Evolutionary conservation across 192 early-diverging fungal species (phyloP).

Genomic region (Linnemannia elongata): DNA sequence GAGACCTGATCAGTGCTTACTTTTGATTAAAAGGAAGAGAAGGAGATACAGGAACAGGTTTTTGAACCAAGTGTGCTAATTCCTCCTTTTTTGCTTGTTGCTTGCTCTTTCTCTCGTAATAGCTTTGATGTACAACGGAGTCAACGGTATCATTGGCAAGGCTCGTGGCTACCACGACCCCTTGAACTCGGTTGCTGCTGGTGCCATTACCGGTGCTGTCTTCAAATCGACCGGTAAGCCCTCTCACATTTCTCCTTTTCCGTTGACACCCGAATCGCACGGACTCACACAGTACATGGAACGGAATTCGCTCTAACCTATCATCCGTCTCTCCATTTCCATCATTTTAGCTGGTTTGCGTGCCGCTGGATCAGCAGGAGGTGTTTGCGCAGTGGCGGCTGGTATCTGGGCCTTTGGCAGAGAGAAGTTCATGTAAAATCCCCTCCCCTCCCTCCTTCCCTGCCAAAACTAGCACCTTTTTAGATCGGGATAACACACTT

Average conservation of each 20-base stretch:
- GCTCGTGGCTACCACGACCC: slow-evolving; percentile 74
- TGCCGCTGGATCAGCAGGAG: slow-evolving; percentile 65
- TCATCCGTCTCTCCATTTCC: neutral
- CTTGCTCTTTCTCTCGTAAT: slow-evolving; percentile 10
- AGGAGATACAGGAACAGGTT: neutral
- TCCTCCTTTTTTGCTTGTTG: neutral
- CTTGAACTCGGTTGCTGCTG: slow-evolving; percentile 78
- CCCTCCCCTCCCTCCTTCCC: neutral
- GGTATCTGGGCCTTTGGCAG: slow-evolving; percentile 67
- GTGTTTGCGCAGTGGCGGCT: slow-evolving; percentile 70
- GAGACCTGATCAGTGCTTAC: neutral
- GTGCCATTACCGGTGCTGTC: slow-evolving; percentile 79
- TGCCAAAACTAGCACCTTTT: neutral
- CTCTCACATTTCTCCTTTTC: neutral
- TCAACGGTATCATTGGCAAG: slow-evolving; percentile 75
- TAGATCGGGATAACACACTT: slow-evolving; percentile 4
- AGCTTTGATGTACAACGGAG: slow-evolving; percentile 87
- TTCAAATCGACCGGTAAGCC: slow-evolving; percentile 78
- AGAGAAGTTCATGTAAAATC: slow-evolving; percentile 51
- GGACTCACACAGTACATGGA: neutral
- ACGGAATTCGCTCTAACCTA: neutral
- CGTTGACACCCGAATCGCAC: no score
- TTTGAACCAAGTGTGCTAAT: neutral
- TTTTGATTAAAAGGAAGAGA: neutral
- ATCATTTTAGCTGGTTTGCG: slow-evolving; percentile 66